Percentiles rank a stretch among this genome's conserved stretches.
Evolutionary conservation across 1,284 basidiomycete genomes (phyloP).

Genomic region (Phylloporus gajari): DNA sequence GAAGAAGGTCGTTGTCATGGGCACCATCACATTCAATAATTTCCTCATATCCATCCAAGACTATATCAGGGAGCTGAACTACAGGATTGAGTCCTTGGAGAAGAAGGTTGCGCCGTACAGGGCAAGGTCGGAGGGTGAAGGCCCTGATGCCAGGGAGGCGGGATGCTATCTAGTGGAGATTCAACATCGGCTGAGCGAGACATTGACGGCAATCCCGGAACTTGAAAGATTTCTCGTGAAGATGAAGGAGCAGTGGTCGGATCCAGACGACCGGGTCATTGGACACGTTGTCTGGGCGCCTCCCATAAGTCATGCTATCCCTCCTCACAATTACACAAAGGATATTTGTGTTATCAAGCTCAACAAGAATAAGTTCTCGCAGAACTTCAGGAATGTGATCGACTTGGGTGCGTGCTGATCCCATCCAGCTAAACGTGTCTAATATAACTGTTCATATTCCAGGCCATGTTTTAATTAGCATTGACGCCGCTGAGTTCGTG

Average conservation of each 20-base stretch:
- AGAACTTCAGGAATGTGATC: not conserved
- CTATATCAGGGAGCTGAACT: not conserved
- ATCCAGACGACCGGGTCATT: not conserved
- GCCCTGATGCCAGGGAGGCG: not conserved
- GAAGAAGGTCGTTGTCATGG: constrained; percentile 7
- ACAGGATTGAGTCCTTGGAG: not conserved
- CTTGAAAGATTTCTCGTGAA: not conserved
- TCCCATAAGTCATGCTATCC: not conserved
- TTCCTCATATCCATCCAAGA: not conserved
- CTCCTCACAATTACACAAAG: not conserved
- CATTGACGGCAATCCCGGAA: not conserved
- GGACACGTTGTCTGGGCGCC: not conserved
- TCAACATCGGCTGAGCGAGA: not conserved
- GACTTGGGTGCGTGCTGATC: not conserved
- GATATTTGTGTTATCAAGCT: not conserved
- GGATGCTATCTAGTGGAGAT: not conserved
- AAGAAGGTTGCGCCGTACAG: too few species aligned
- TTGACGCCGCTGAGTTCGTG: not conserved
- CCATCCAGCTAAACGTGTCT: not conserved
- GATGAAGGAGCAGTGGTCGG: not conserved
- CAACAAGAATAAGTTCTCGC: not conserved
- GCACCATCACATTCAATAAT: not conserved
- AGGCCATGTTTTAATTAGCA: too few species aligned
- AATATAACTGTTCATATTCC: not conserved
- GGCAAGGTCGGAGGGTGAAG: not conserved